Percentiles rank a stretch among this genome's conserved stretches.
These are phyloP conservation scores for Pseudogymnoascus sp. DNA, from an alignment of 2,329 filamentous ascomycete species.

Conservation along the genomic window DNA sequence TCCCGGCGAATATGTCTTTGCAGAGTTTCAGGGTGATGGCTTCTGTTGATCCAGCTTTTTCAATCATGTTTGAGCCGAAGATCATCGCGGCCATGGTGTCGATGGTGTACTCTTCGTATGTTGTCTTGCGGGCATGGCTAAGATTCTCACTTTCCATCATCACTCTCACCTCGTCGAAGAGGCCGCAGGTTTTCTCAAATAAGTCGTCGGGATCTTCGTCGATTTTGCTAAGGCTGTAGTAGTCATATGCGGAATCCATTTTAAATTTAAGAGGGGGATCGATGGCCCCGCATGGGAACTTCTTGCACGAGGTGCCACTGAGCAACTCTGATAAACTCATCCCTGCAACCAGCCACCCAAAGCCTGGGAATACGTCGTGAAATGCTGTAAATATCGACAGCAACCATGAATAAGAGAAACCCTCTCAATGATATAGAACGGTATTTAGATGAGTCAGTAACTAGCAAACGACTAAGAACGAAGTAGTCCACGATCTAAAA, in stretches of 20 bases:
- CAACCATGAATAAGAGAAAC: not conserved
- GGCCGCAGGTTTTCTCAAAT: not conserved
- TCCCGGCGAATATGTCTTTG: slow-evolving; percentile 1
- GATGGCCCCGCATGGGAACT: not conserved
- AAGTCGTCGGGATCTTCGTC: not conserved
- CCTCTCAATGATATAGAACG: not conserved
- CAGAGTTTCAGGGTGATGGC: slow-evolving; percentile 7
- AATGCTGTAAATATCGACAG: not conserved
- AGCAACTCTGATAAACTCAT: not conserved
- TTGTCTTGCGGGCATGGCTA: not conserved
- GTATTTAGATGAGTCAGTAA: not conserved
- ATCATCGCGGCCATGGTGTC: not conserved
- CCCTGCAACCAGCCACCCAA: not conserved
- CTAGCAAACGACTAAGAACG: not conserved
- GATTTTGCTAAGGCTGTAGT: not conserved
- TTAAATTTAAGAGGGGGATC: not conserved
- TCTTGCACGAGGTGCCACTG: not conserved
- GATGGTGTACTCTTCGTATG: not conserved
- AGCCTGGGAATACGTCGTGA: not conserved
- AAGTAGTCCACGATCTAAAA: not conserved
- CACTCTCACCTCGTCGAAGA: not conserved
- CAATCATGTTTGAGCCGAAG: slow-evolving; percentile 10
- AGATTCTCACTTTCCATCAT: not conserved
- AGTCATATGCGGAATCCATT: not conserved
- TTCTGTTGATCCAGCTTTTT: slow-evolving; percentile 7